Base-by-base conservation (phyloP, 352 stramenopile species). In the Phytopythium oedochilum region DNA sequence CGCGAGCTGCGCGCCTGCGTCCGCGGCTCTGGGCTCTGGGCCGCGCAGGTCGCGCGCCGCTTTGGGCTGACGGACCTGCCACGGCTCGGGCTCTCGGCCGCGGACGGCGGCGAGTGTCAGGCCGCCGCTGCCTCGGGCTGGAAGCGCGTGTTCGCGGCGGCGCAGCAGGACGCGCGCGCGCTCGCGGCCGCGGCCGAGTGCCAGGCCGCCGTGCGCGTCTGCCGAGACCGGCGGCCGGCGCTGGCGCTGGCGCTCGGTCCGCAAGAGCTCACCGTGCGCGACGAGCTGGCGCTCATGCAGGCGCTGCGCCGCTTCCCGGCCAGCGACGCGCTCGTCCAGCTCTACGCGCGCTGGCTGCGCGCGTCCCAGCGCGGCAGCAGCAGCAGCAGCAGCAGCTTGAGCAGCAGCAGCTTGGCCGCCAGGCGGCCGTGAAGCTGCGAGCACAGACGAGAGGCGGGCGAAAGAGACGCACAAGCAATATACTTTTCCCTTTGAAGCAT, bases 261-360 rank as follows among this genome's bases (percentile, higher is more conserved):
- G 25, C 46, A 20, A 42, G 71, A 87, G 66, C 11, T 31, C 52
- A 60, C 67, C 45, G 71, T 88, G 28, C 68, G 74, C 25, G 59
- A 77, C 17, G 78, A 89, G 55, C 66, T 89, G 25, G 50, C 85
- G 51, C 79, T 89, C 53, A 88, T 87, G 64, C 63, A 80, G 48
- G 78, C 65, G 11, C 48, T 89, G 28, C 68, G 60, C 8, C 64
- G 64, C 11, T 80, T 88, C 42, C 79, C 79, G 28, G 62, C 59
- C 10, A 86, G 70, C 56, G 31, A 57, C 15, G 51, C 63, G 48
- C 64, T 86, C n/a, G 62, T 89, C 36, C 51, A 64, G 28, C 50
- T 80, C 10, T 89, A 86, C 58, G 75, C 74, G n/a, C 36, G 70
- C 12, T 53, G 70, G n/a, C 78, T 88, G 34, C 65, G 72, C 20